A percentile compares a stretch with the other conserved stretches of the same genome.
Evolutionary conservation across 768 basidiomycete species (phyloP).

Genomic region (Lyophyllum shimeji): DNA sequence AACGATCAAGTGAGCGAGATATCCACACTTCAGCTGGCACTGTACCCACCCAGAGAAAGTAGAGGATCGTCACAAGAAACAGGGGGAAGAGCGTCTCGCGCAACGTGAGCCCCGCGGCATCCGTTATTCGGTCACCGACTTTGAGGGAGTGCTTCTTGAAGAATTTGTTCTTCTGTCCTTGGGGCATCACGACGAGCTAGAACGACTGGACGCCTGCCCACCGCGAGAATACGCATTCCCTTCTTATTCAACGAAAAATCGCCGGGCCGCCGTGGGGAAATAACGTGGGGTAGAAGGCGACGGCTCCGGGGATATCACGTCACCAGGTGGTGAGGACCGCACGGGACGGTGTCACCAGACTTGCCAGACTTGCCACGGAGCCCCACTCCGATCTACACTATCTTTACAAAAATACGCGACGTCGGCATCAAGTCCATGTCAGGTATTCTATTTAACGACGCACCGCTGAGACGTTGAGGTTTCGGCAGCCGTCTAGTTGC

Average conservation of each 20-base stretch:
- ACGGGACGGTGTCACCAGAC: slow-evolving; percentile 14
- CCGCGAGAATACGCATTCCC: neutral
- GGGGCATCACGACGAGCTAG: slow-evolving; percentile 6
- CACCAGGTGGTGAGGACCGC: slow-evolving; percentile 9
- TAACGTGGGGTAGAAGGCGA: neutral
- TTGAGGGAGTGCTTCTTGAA: slow-evolving; percentile 30
- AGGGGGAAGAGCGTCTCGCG: slow-evolving; percentile 31
- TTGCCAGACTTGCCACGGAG: slow-evolving; percentile 9
- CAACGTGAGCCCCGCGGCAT: slow-evolving; percentile 29
- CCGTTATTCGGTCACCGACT: slow-evolving; percentile 30
- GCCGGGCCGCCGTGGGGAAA: slow-evolving; percentile 14
- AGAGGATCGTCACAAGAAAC: slow-evolving; percentile 34
- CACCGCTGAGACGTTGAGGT: too few relatives aligned
- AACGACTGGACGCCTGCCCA: neutral
- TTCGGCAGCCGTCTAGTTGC: too few relatives aligned
- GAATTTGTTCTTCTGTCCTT: slow-evolving; percentile 11
- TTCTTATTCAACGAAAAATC: slow-evolving; percentile 2
- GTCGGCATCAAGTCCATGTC: too few relatives aligned
- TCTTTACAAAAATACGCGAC: too few relatives aligned
- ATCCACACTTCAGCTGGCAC: neutral
- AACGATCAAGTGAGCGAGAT: neutral
- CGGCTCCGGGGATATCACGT: slow-evolving; percentile 9
- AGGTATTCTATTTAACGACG: too few relatives aligned
- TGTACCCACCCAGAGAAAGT: slow-evolving; percentile 33
- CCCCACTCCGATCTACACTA: slow-evolving; percentile 1